These are phyloP conservation scores for Cucurbita ficifolia DNA, from an alignment of 306 rosid genomes.

Conservation along the genomic window DNA sequence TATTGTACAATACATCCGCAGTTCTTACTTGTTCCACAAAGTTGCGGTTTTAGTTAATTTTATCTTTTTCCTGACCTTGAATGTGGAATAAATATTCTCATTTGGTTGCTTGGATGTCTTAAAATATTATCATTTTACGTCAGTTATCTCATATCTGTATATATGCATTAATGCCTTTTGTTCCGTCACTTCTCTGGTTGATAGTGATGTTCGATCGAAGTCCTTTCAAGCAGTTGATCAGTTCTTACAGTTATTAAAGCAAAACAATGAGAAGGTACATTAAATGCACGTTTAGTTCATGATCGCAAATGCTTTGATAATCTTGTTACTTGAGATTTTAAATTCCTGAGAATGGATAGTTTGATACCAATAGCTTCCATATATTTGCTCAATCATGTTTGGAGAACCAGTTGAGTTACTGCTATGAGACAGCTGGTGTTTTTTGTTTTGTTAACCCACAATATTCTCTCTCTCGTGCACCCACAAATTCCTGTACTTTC, in stretches of 20 bases:
- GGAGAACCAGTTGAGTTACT: not conserved
- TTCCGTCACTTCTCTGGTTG: slow-evolving; percentile 16
- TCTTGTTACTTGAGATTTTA: not conserved
- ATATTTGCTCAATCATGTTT: not conserved
- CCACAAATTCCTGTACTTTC: not conserved
- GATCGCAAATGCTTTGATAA: not conserved
- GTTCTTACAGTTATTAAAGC: slow-evolving; percentile 70
- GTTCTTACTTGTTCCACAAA: not conserved
- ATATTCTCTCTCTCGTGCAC: not conserved
- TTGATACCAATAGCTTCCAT: not conserved
- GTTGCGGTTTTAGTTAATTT: not conserved
- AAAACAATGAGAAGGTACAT: slow-evolving; percentile 69
- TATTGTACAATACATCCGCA: not conserved
- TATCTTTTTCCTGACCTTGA: not conserved
- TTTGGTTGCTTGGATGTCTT: not conserved
- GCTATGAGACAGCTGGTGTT: not conserved
- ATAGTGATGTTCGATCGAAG: slow-evolving; percentile 80
- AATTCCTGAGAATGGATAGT: not conserved
- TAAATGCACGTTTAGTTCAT: slow-evolving; percentile 5
- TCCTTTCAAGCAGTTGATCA: slow-evolving; percentile 97
- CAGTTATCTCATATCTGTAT: not conserved
- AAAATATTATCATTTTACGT: not conserved
- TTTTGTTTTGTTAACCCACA: not conserved
- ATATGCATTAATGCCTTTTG: not conserved
- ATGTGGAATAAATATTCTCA: not conserved